phyloP scores from a whole-genome alignment of 2,329 filamentous ascomycete species.

The Simplicillium sp. region DNA sequence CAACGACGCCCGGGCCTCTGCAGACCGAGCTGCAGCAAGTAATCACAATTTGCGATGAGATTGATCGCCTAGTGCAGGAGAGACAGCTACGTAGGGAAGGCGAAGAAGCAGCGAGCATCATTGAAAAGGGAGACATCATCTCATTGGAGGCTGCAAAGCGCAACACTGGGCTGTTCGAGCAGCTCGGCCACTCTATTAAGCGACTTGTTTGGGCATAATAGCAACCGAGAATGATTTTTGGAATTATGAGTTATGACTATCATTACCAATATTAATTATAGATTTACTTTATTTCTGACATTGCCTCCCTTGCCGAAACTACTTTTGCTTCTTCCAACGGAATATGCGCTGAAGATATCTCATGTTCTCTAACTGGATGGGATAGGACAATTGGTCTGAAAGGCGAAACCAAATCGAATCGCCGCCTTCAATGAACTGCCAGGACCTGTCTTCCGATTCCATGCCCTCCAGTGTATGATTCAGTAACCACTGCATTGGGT shows the following conservation, averaged over 20 bases:
- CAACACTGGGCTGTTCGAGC: constrained; percentile 78
- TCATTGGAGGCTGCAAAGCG: constrained; percentile 75
- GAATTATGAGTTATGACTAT: constrained; percentile 8
- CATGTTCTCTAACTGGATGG: constrained; percentile 88
- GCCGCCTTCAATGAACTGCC: constrained; percentile 66
- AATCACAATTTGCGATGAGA: constrained; percentile 62
- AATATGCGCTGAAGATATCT: constrained; percentile 89
- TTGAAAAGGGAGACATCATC: constrained; percentile 64
- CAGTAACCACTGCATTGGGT: constrained; percentile 90
- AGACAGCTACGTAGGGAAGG: constrained; percentile 30
- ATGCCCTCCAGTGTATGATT: constrained; percentile 63
- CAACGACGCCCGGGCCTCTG: constrained; percentile 35
- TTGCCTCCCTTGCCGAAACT: constrained; percentile 1
- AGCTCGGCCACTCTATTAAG: constrained; percentile 83
- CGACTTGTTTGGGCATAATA: constrained; percentile 74
- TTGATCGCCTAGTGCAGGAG: constrained; percentile 55
- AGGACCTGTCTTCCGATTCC: constrained; percentile 33
- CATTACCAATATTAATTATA: constrained; percentile 1
- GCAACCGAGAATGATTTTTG: constrained; percentile 4
- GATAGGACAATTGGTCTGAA: constrained; percentile 58
- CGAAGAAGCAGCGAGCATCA: constrained; percentile 33
- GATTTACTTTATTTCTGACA: constrained; percentile 1
- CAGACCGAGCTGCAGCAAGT: constrained; percentile 48
- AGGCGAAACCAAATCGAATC: constrained; percentile 84
- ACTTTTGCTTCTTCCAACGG: constrained; percentile 17